Base-by-base conservation (phyloP, 495 filamentous ascomycete genomes). In the Lophiotrema nucula region DNA sequence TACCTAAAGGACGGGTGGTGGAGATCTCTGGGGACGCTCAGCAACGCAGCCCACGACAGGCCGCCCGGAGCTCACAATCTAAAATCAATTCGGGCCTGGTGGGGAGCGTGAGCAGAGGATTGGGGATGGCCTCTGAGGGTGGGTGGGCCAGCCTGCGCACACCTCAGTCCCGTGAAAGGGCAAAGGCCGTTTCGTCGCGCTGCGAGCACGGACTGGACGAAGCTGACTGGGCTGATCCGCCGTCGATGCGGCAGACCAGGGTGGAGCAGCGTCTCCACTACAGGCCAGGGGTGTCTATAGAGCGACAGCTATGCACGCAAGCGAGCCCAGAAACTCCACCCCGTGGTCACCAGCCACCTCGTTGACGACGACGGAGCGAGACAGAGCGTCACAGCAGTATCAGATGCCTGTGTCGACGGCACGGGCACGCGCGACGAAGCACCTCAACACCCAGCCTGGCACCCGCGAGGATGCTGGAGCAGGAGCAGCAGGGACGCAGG, bases 21-120 rank as follows among this genome's bases (percentile, higher is more conserved):
- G 62, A 57, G 62, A 65, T 65, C 57, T 60, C 53, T 60, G 55
- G 61, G 61, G 60, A 47, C n/a, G 23, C 42, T 54, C 33, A 35
- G 47, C 56, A 28, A 23, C 28, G 56, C 56, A 60, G 45, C 61
- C 60, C 47, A 53, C 53, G 48, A 47, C 57, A 37, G 33, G 48
- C 39, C 60, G 47, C 37, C 59, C 53, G 60, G 60, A 54, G 35
- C 50, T 48, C 49, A 64, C 61, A 64, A 64, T 64, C 61, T 64
- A 59, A 55, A 64, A 21, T 55, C 55, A 45, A 38, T 59, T 64
- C 60, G 61, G 60, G 55, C 54, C 35, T 63, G 53, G 61, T 54
- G 54, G 55, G 50, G 37, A 47, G 45, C 16, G 60, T 53, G 56
- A 38, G 57, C 41, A 31, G 50, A 31, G 56, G 37, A 26, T 43